Evolutionary conservation across 805 yeast species (phyloP), one percentile per base, ranked within the genome.

Genomic region (Kodamaea kaohsiungensis): DNA sequence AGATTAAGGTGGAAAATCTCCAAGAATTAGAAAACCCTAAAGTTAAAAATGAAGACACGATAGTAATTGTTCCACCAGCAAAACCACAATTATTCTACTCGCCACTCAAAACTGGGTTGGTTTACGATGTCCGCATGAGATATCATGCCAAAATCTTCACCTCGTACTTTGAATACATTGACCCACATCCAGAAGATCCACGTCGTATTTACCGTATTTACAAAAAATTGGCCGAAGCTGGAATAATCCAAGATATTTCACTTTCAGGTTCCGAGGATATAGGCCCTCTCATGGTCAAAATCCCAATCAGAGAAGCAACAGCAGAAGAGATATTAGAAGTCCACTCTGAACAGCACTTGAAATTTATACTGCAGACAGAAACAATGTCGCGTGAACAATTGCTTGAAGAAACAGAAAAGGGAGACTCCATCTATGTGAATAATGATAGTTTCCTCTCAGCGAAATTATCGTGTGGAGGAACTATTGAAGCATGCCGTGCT

Each of bases 131-230:
- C 17, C 80, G 98, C 58, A 95, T 95, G 98, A 80, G 99, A 57
- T 95, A 93, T 69, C 99, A 95, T 68, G 96, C 98, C 40, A 90
- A 91, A 66, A 87, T 95, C 51, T 92, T 89, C 72, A 90, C 97
- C 2, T 88, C 95, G 1, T 90, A 93, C 61, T 89, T 84, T 63
- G 97, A 93, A 69, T 93, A 93, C 70, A 90, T 93, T 51, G 99
- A 95, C 66, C 99, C 98, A 1, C 99, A 95, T 67, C 99, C 99
- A 3, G 99, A 95, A 69, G 99, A 95, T 66, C 99, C 99, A 9
- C 81, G 99, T 58, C 84, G 99, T 61, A 92, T 93, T 38, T 95
- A 92, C 71, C 81, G 98, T 53, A 89, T 95, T 47, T 95, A 95
- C 75, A 91, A 95, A 72, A 88, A 89, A 43, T 79, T 95, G 45